These are phyloP conservation scores for Allium fistulosum DNA, from an alignment of 106 monocot genomes.

Conservation along the genomic window DNA sequence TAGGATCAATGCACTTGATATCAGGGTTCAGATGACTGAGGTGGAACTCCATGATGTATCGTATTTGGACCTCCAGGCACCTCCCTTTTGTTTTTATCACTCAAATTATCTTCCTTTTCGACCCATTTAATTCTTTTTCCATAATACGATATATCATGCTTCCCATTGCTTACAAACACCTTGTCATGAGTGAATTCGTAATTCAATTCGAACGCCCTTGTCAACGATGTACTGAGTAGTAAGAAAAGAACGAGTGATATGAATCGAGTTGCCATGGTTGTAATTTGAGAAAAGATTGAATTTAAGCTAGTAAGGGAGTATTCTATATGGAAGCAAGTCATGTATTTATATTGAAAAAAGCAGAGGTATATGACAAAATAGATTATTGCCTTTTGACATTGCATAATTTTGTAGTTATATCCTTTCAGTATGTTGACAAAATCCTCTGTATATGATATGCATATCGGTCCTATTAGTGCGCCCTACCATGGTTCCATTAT, in stretches of 20 bases:
- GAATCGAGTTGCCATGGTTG: background rate
- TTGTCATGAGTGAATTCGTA: background rate
- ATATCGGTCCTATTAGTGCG: too few species aligned
- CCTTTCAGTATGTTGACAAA: too few species aligned
- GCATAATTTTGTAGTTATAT: too few species aligned
- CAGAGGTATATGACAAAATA: too few species aligned
- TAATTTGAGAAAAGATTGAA: too few species aligned
- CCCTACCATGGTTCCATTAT: too few species aligned
- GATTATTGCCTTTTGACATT: too few species aligned
- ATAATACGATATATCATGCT: background rate
- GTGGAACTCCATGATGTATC: background rate
- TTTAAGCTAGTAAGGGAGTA: too few species aligned
- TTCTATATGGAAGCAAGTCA: too few species aligned
- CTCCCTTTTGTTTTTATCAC: background rate
- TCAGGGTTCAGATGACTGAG: background rate
- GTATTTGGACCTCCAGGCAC: constrained; percentile 3
- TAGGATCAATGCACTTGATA: too few species aligned
- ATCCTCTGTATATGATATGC: too few species aligned
- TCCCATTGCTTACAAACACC: background rate
- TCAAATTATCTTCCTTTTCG: background rate
- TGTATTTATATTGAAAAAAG: too few species aligned
- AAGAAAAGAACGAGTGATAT: background rate
- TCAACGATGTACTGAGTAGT: background rate
- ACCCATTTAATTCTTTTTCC: background rate
- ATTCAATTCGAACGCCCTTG: background rate